Evolutionary conservation across 345 rosid species (phyloP).

Genomic region (Psidium friedrichsthalianum): DNA sequence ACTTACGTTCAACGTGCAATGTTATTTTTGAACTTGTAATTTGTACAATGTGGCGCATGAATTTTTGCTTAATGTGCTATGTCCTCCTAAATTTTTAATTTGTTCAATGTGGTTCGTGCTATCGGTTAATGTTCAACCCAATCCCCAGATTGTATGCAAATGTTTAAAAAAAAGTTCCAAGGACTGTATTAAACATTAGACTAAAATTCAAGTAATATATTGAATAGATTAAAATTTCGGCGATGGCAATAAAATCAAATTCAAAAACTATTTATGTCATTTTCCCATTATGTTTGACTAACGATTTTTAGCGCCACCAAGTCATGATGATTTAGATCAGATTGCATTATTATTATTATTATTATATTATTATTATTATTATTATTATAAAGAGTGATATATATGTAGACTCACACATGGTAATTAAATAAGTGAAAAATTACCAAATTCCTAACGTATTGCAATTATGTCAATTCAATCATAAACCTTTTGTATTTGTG

Average conservation of each 20-base stretch:
- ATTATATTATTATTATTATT: background rate
- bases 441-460: too few species aligned
- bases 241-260: fast-evolving
- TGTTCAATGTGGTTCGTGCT: fast-evolving
- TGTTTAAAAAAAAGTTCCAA: background rate
- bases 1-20: too few species aligned
- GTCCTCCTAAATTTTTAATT: fast-evolving
- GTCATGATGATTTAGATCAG: background rate
- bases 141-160: background rate
- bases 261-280: background rate
- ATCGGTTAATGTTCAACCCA: background rate
- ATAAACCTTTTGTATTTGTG: too few species aligned
- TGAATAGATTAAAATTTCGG: background rate
- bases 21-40: too few species aligned
- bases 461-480: too few species aligned
- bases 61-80: too few species aligned
- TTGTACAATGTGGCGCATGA: too few species aligned
- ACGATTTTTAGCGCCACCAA: background rate
- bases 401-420: background rate
- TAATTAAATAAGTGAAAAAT: background rate
- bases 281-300: background rate
- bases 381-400: background rate
- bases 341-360: background rate
- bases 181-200: fast-evolving
- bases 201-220: fast-evolving